A percentile compares a stretch with the other conserved stretches of the same genome.
Evolutionary conservation across 2,329 filamentous ascomycete species (phyloP).

Genomic region (Pseudogymnoascus sp.): DNA sequence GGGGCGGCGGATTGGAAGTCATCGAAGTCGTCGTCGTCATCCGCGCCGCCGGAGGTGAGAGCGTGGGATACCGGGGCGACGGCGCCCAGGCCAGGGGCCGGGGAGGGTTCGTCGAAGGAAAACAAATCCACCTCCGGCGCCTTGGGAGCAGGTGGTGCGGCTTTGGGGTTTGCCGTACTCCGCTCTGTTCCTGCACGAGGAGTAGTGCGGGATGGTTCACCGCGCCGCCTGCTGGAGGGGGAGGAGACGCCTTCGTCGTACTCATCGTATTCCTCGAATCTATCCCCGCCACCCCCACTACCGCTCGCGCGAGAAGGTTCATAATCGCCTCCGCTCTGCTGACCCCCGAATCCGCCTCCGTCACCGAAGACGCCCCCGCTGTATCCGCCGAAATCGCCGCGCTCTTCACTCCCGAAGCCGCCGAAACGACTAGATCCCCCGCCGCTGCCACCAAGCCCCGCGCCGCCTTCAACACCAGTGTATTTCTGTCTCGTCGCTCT

Average conservation of each 20-base stretch:
- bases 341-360: conserved; percentile 86
- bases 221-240: conserved; percentile 35
- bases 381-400: conserved; percentile 50
- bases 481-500: conserved; percentile 88
- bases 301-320: conserved; percentile 18
- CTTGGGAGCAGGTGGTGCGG: conserved; percentile 66
- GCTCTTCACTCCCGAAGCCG: conserved; percentile 77
- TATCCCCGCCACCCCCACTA: conserved; percentile 45
- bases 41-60: conserved; percentile 32
- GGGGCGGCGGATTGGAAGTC: conserved; percentile 58
- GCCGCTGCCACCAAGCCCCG: conserved; percentile 44
- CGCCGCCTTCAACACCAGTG: conserved; percentile 81
- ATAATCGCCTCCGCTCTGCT: conserved; percentile 47
- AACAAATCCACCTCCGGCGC: conserved; percentile 89
- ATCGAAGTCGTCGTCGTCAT: conserved; percentile 89
- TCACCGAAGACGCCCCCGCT: conserved; percentile 83
- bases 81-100: conserved; percentile 35
- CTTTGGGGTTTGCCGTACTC: conserved; percentile 24
- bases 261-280: conserved; percentile 96
- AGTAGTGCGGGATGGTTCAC: conserved; percentile 31
- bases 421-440: conserved; percentile 54
- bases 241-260: conserved; percentile 66
- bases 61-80: conserved; percentile 34
- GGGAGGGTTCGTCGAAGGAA: conserved; percentile 72
- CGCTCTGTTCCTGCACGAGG: conserved; percentile 36